phyloP scores from a whole-genome alignment of 192 early-diverging fungal species.

The Backusella sp. region DNA sequence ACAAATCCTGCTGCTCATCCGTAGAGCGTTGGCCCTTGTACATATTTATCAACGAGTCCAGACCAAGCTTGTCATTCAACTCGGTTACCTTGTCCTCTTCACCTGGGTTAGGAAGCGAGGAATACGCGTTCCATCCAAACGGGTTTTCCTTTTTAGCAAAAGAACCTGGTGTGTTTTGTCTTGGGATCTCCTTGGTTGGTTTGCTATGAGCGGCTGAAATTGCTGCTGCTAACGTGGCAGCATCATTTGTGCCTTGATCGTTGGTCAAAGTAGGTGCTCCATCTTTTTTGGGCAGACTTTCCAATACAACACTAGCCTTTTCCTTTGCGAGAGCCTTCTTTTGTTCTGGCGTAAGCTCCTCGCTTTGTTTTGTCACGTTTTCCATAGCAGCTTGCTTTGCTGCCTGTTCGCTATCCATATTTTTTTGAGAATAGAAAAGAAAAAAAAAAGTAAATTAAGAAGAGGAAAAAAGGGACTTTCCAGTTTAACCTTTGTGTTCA shows the following conservation, averaged over 20 bases:
- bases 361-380: not conserved
- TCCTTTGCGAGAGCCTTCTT: conserved; percentile 25
- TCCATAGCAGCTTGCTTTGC: conserved; percentile 4
- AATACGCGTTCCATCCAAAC: conserved; percentile 38
- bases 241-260: conserved; percentile 21
- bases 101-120: conserved; percentile 32
- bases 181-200: not conserved
- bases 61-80: conserved; percentile 3
- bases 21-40: conserved; percentile 2
- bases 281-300: not conserved
- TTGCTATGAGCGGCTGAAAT: conserved; percentile 8
- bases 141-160: conserved; percentile 4
- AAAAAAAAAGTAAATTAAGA: conserved; percentile 2
- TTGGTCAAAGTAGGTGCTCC: conserved; percentile 16
- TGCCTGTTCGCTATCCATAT: conserved; percentile 10
- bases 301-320: conserved; percentile 10
- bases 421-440: conserved; percentile 1
- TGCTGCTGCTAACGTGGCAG: conserved; percentile 3
- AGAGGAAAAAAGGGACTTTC: not conserved
- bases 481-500: not conserved
- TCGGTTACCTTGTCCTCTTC: conserved; percentile 9
- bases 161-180: conserved; percentile 17
- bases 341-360: conserved; percentile 15
- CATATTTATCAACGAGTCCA: conserved; percentile 11
- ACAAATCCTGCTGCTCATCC: conserved; percentile 19